A percentile compares a stretch with the other conserved stretches of the same genome.
Conservation (phyloP, 305 asterid species). For the Fraxinus latifolia region DNA sequence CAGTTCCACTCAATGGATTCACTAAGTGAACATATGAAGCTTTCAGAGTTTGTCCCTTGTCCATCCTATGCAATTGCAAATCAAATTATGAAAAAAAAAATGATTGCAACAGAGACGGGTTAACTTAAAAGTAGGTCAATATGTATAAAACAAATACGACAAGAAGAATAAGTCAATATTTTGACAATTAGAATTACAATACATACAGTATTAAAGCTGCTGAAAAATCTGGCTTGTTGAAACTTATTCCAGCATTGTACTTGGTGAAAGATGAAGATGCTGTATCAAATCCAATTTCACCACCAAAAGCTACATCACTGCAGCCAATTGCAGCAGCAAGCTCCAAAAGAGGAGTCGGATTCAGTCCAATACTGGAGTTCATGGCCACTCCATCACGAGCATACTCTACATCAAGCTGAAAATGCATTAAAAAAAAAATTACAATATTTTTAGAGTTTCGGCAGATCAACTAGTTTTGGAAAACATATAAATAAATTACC, state of each 20-base stretch:
- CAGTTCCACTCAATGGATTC: constrained; percentile 55
- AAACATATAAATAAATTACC: neutral
- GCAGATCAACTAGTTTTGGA: neutral
- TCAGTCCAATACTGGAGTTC: constrained; percentile 70
- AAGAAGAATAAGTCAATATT: neutral
- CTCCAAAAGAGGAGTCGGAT: constrained; percentile 75
- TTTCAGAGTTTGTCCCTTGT: constrained; percentile 73
- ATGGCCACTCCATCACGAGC: constrained; percentile 66
- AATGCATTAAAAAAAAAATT: constrained; percentile 11
- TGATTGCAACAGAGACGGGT: neutral
- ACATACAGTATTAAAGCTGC: constrained; percentile 70
- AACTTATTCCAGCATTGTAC: constrained; percentile 74
- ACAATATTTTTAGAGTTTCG: neutral
- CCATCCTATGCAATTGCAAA: constrained; percentile 43
- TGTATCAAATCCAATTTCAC: constrained; percentile 70
- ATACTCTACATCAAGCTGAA: constrained; percentile 78
- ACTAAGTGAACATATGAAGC: constrained; percentile 71
- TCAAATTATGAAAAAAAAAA: neutral
- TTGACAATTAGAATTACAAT: neutral
- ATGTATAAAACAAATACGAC: neutral
- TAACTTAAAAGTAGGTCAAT: neutral
- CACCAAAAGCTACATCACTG: constrained; percentile 61
- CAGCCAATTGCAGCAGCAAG: constrained; percentile 73
- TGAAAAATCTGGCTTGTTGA: constrained; percentile 68
- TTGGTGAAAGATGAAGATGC: constrained; percentile 70